These are phyloP conservation scores for Mycocentrospora acerina DNA, from an alignment of 2,329 filamentous ascomycete species.

Conservation along the genomic window DNA sequence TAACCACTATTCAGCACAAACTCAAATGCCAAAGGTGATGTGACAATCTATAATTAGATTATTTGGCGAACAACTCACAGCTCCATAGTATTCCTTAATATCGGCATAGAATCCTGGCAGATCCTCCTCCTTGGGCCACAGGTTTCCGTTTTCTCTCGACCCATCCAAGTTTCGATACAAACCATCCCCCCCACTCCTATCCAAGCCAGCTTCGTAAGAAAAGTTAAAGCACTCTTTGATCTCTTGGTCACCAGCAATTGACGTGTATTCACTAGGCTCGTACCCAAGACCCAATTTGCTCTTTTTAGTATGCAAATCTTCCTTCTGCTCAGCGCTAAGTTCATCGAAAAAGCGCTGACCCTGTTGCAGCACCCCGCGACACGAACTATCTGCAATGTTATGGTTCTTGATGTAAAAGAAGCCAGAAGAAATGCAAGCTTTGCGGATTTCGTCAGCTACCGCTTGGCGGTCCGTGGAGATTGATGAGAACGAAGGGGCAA, in stretches of 20 bases:
- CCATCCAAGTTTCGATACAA: constrained; percentile 46
- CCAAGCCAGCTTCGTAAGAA: constrained; percentile 45
- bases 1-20: background rate
- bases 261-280: constrained; percentile 46
- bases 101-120: constrained; percentile 43
- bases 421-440: constrained; percentile 43
- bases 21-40: no score
- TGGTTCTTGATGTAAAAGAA: constrained; percentile 48
- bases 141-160: constrained; percentile 35
- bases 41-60: no score
- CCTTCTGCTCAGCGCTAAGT: constrained; percentile 37
- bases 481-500: constrained; percentile 39
- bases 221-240: constrained; percentile 49
- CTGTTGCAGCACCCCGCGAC: constrained; percentile 37
- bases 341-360: constrained; percentile 42
- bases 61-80: constrained; percentile 17
- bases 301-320: constrained; percentile 43
- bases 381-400: constrained; percentile 28
- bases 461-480: constrained; percentile 33
- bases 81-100: constrained; percentile 43
- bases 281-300: constrained; percentile 45
- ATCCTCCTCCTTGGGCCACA: constrained; percentile 44
- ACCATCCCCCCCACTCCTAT: constrained; percentile 45
- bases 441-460: constrained; percentile 42
- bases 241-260: constrained; percentile 44